Percentiles rank a stretch among this genome's conserved stretches.
Conservation (phyloP, 2,329 filamentous ascomycete genomes). For the Mollisiaceae sp. region DNA sequence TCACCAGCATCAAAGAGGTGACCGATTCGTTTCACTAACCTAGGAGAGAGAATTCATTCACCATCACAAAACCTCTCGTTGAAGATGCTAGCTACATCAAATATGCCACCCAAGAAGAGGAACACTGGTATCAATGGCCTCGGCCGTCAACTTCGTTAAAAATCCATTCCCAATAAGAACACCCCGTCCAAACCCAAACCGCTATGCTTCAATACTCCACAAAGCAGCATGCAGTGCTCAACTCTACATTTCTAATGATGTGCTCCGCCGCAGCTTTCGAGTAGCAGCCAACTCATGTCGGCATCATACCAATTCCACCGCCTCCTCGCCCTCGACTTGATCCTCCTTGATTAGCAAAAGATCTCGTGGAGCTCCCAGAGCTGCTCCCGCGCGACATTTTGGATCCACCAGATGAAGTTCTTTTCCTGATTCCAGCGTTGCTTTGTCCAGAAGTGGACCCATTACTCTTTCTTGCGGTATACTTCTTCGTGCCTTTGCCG, state of each 20-base stretch:
- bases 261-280: background rate
- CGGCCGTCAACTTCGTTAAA: background rate
- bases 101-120: background rate
- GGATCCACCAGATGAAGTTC: conserved; percentile 22
- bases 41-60: background rate
- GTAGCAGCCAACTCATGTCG: conserved; percentile 21
- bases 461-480: conserved; percentile 21
- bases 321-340: conserved; percentile 10
- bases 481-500: conserved; percentile 17
- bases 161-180: background rate
- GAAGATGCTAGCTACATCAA: background rate
- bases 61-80: conserved; percentile 1
- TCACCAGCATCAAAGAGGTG: too few relatives aligned
- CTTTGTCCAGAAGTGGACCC: conserved; percentile 26
- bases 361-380: background rate
- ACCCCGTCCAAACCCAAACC: background rate
- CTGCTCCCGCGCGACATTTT: conserved; percentile 24
- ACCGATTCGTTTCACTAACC: background rate
- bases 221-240: background rate
- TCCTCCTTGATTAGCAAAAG: conserved; percentile 13
- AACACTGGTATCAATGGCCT: conserved; percentile 11
- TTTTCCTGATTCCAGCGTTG: conserved; percentile 32
- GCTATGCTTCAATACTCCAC: conserved; percentile 9
- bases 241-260: conserved; percentile 5
- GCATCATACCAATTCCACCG: conserved; percentile 37